These are phyloP conservation scores for Pelargonium australe DNA, from an alignment of 441 rosid genomes.

Conservation along the genomic window DNA sequence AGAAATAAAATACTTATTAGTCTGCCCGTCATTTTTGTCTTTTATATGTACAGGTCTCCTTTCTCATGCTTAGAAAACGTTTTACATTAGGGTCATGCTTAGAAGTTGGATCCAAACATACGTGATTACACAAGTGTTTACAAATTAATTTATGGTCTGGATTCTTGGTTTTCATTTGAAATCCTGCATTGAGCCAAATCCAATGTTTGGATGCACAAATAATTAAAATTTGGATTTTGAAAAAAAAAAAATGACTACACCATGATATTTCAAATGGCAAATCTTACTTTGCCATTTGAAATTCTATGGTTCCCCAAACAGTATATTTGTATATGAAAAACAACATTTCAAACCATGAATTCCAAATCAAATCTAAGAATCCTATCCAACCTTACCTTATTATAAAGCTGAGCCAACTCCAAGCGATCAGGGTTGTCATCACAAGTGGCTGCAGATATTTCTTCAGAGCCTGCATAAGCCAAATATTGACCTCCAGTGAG, in stretches of 20 bases:
- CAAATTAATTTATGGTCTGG: constrained; percentile 17
- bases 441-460: constrained; percentile 47
- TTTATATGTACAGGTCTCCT: background rate
- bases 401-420: constrained; percentile 50
- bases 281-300: background rate
- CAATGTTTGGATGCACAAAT: no score
- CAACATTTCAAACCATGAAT: background rate
- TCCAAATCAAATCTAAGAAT: background rate
- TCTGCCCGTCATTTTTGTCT: background rate
- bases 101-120: background rate
- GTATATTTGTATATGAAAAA: background rate
- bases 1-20: constrained; percentile 3
- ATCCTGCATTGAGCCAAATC: no score
- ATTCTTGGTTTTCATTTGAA: no score
- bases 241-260: no score
- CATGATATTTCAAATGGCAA: no score
- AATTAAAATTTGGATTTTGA: no score
- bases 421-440: constrained; percentile 54
- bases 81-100: background rate
- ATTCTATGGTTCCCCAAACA: background rate
- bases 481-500: constrained; percentile 3
- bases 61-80: background rate
- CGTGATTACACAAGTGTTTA: background rate
- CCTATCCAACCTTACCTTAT: constrained; percentile 39
- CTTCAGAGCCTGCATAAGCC: constrained; percentile 54